phyloP scores from a whole-genome alignment of 257 asterid species.

The Scutellaria baicalensis region DNA sequence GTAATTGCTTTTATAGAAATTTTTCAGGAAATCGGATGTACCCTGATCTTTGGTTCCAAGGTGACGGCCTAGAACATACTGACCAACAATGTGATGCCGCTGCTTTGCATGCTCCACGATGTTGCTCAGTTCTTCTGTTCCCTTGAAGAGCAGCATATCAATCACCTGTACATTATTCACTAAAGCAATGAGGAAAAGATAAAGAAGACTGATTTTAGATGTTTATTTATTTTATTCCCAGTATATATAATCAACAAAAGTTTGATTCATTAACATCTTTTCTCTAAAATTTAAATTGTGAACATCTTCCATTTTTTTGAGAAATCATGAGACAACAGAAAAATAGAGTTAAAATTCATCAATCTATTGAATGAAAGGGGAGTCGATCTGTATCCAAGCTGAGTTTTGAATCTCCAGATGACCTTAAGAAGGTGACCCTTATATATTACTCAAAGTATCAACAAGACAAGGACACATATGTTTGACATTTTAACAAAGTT shows the following conservation, averaged over 20 bases:
- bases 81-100: constrained; percentile 89
- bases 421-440: neutral
- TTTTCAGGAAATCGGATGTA: constrained; percentile 58
- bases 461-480: neutral
- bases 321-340: too few species aligned
- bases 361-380: neutral
- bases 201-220: neutral
- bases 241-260: neutral
- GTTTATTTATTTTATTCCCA: neutral
- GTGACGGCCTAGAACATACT: constrained; percentile 51
- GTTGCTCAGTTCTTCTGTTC: constrained; percentile 68
- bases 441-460: neutral
- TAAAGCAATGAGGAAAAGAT: neutral
- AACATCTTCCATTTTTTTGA: neutral
- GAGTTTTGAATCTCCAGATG: neutral
- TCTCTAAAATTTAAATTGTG: neutral
- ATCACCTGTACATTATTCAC: constrained; percentile 45
- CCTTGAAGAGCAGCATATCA: constrained; percentile 88
- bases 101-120: constrained; percentile 88
- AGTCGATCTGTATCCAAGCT: neutral
- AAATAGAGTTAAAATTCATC: too few species aligned
- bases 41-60: constrained; percentile 44
- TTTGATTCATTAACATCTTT: neutral
- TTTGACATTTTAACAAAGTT: neutral
- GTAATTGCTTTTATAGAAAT: constrained; percentile 75